Percentiles rank a stretch among this genome's conserved stretches.
Evolutionary conservation across 2,329 filamentous ascomycete genomes (phyloP).

Genomic region (Ramularia collo-cygni): DNA sequence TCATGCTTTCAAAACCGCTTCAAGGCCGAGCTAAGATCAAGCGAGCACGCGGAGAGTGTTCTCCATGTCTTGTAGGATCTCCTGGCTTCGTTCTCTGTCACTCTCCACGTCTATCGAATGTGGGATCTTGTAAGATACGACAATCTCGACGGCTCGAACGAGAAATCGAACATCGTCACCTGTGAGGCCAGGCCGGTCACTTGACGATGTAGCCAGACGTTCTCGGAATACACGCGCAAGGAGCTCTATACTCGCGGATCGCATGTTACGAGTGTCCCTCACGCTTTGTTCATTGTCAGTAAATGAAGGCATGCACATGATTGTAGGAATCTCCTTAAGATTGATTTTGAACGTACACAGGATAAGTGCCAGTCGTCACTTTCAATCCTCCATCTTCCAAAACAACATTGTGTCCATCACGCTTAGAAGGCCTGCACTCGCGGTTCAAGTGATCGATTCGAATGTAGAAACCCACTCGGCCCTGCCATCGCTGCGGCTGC

Average conservation of each 20-base stretch:
- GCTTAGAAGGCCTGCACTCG: not conserved
- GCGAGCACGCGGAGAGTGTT: too few species aligned
- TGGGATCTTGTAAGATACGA: conserved; percentile 19
- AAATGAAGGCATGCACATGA: not conserved
- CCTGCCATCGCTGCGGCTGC: conserved; percentile 18
- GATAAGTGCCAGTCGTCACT: conserved; percentile 18
- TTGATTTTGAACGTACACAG: conserved; percentile 3
- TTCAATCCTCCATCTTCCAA: conserved; percentile 7
- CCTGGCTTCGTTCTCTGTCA: too few species aligned
- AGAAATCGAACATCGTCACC: conserved; percentile 14
- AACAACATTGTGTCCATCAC: conserved; percentile 4
- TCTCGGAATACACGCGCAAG: conserved; percentile 6
- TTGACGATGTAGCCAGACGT: too few species aligned
- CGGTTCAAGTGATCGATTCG: conserved; percentile 12
- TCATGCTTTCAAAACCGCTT: too few species aligned
- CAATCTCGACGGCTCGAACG: conserved; percentile 17
- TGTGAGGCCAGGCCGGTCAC: conserved; percentile 1
- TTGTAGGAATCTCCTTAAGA: not conserved
- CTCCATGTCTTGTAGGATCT: too few species aligned
- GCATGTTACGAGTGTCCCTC: conserved; percentile 19
- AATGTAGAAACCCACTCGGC: conserved; percentile 25
- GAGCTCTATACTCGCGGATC: conserved; percentile 20
- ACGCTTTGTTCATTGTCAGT: conserved; percentile 14
- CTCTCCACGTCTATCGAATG: conserved; percentile 1
- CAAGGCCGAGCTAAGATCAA: too few species aligned